These are phyloP conservation scores for Hyaloscypha finlandica DNA, from an alignment of 495 filamentous ascomycete genomes.

Conservation along the genomic window DNA sequence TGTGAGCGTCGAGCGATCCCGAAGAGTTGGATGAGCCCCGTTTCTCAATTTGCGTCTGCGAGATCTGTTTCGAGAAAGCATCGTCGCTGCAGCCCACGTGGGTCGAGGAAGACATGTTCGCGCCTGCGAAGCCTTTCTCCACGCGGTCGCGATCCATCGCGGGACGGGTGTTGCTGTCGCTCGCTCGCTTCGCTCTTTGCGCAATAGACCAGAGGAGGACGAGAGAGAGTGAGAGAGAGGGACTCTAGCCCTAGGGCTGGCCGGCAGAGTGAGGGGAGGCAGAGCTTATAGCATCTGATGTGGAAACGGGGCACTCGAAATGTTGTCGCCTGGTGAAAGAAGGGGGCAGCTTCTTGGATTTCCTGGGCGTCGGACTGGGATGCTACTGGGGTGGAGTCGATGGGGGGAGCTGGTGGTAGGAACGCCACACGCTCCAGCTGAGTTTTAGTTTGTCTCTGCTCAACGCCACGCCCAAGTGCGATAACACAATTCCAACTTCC, in stretches of 20 bases:
- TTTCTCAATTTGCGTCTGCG: not conserved
- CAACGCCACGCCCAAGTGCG: not conserved
- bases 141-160: constrained; percentile 2
- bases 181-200: not conserved
- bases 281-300: not conserved
- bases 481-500: not conserved
- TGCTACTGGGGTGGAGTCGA: not conserved
- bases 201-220: not conserved
- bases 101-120: not conserved
- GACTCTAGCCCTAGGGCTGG: not conserved
- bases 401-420: not conserved
- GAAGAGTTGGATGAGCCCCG: not conserved
- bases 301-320: not conserved
- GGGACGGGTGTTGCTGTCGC: not conserved
- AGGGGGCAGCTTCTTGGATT: not conserved
- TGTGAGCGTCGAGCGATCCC: not conserved
- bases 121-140: not conserved
- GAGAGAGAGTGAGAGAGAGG: not conserved
- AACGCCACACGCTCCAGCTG: not conserved
- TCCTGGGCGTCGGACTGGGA: not conserved
- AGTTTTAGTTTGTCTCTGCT: not conserved
- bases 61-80: not conserved
- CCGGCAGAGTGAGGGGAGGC: not conserved
- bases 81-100: not conserved
- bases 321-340: no score